phyloP scores from a whole-genome alignment of 2,329 filamentous ascomycete genomes.

The Hymenoscyphus fructigenus region DNA sequence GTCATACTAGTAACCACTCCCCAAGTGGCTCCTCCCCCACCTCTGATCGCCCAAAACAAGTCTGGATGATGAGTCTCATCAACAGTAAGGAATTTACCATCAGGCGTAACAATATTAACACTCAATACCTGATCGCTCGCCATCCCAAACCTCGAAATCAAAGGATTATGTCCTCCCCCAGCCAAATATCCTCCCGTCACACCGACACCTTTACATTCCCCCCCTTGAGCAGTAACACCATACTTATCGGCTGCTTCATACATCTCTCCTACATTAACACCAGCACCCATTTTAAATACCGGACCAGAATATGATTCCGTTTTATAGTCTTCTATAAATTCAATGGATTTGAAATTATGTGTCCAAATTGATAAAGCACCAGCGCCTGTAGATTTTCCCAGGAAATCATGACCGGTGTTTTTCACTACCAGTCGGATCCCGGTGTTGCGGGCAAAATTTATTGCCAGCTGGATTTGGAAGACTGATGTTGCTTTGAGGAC shows the following conservation, averaged over 20 bases:
- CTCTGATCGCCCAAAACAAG: slow-evolving; percentile 63
- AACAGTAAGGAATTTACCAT: slow-evolving; percentile 48
- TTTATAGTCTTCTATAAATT: slow-evolving; percentile 39
- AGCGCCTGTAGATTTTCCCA: slow-evolving; percentile 35
- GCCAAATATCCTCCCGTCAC: slow-evolving; percentile 52
- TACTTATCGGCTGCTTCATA: slow-evolving; percentile 41
- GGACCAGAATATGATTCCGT: slow-evolving; percentile 37
- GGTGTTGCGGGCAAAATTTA: slow-evolving; percentile 45
- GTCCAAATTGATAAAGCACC: slow-evolving; percentile 53
- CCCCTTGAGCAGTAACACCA: slow-evolving; percentile 49
- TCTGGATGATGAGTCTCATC: slow-evolving; percentile 54
- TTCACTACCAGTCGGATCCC: slow-evolving; percentile 41
- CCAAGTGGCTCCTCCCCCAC: slow-evolving; percentile 59
- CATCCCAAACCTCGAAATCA: slow-evolving; percentile 54
- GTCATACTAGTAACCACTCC: slow-evolving; percentile 36
- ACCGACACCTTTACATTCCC: slow-evolving; percentile 41
- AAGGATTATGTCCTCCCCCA: slow-evolving; percentile 58
- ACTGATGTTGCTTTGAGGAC: slow-evolving; percentile 38
- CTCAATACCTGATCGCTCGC: slow-evolving; percentile 60
- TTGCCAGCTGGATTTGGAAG: slow-evolving; percentile 46
- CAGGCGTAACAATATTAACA: slow-evolving; percentile 54
- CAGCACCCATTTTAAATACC: slow-evolving; percentile 40
- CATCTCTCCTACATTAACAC: slow-evolving; percentile 47
- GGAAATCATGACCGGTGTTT: slow-evolving; percentile 27
- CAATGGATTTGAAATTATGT: slow-evolving; percentile 44